Base-by-base conservation (phyloP, 164 flowering plant species). In the Annona cherimola region DNA sequence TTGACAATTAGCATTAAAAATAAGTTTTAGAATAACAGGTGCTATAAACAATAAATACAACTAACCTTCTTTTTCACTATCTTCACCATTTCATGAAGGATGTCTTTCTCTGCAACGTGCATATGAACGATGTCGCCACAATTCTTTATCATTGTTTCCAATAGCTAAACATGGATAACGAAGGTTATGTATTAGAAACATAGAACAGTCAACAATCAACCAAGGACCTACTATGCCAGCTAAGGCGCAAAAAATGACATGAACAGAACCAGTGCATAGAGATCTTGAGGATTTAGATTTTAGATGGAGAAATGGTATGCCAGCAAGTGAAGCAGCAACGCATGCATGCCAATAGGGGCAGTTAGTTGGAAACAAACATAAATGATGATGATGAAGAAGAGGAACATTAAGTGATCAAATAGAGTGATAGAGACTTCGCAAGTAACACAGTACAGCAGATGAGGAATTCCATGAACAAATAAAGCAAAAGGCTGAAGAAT, bases 91-190 rank as follows among this genome's bases (percentile, higher is more conserved):
- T 93, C 94, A 80, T 88, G 98, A 75, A 90, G 93, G 72, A 95
- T 60, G 74, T 87, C 92, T 81, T 77, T 93, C 89, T 95, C 97
- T 46, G 98, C 98, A 35, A 95, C 98, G 81, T 91, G 98, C 94
- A 95, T 88, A 79, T 90, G 99, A 70, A 92, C 97, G 68, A 87
- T 84, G 73, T 95, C 99, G 46, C 97, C 98, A 75, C 99, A 93
- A 71, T 95, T 95, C 88, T 95, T 95, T 69, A 93, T 81, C 45
- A 95, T 74, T 19, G 99, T 93, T 85, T 95, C 99, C 81, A 95
- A 78, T 26, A 95, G 84, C 99, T 95, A 45, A 72, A 81, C 12
- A 73, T 35, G 67, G n/a, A 44, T 4, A 64, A 64, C 40, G 3
- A 50, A 9, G 0, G 57, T 50, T 11, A 11, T 50, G 57, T 12